Evolutionary conservation across 1,284 basidiomycete species (phyloP).

Genomic region (Fomes fomentarius): DNA sequence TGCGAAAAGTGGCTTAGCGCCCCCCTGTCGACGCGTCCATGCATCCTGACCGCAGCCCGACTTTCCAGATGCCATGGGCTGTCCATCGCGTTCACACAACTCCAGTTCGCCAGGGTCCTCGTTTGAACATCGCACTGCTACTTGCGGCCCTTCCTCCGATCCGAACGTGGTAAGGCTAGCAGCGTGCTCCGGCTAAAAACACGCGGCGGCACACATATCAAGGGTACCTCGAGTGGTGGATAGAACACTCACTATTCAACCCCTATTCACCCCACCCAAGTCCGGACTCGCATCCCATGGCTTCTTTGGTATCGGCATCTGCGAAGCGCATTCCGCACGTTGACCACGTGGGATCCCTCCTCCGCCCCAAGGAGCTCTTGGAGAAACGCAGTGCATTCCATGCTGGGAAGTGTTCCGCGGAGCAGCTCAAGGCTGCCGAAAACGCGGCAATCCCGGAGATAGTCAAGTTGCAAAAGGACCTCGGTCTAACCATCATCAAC

Average conservation of each 20-base stretch:
- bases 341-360: slow-evolving; percentile 49
- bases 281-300: too few species aligned
- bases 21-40: too few species aligned
- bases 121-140: not conserved
- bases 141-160: not conserved
- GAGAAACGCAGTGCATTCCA: slow-evolving; percentile 40
- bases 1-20: not conserved
- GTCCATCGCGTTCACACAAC: not conserved
- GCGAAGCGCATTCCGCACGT: slow-evolving; percentile 38
- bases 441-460: slow-evolving; percentile 33
- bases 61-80: not conserved
- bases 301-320: not conserved
- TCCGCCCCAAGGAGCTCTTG: slow-evolving; percentile 45
- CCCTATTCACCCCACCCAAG: too few species aligned
- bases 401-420: slow-evolving; percentile 36
- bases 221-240: not conserved
- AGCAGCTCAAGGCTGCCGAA: slow-evolving; percentile 45
- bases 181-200: not conserved
- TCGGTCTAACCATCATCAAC: slow-evolving; percentile 47
- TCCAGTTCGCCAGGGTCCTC: not conserved
- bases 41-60: not conserved
- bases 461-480: slow-evolving; percentile 43
- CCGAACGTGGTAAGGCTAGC: not conserved
- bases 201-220: not conserved
- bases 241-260: too few species aligned